A percentile compares a stretch with the other conserved stretches of the same genome.
Conservation (phyloP, 768 basidiomycete species). For the Auricularia cornea region DNA sequence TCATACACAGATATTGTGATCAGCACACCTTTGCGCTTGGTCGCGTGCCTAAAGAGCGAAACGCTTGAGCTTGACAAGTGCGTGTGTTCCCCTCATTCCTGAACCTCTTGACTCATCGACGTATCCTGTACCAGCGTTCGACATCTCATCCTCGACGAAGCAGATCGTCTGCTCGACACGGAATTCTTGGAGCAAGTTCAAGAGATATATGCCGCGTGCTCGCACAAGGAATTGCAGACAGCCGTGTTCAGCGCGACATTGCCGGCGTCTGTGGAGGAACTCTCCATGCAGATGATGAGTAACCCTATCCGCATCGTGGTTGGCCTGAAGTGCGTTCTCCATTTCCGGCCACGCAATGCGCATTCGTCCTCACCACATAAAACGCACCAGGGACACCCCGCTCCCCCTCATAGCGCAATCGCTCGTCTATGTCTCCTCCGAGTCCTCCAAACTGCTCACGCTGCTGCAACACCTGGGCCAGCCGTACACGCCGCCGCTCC, state of each 20-base stretch:
- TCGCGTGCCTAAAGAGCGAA: constrained; percentile 66
- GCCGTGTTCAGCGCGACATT: constrained; percentile 93
- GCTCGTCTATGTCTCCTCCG: constrained; percentile 86
- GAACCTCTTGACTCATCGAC: constrained; percentile 7
- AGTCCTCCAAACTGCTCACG: constrained; percentile 89
- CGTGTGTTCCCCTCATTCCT: constrained; percentile 16
- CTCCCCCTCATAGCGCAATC: constrained; percentile 84
- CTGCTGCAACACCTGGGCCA: constrained; percentile 70
- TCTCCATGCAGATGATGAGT: constrained; percentile 75
- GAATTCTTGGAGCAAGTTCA: constrained; percentile 86
- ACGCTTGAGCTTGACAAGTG: constrained; percentile 66
- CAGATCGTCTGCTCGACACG: constrained; percentile 79
- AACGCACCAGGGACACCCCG: constrained; percentile 86
- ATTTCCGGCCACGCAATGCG: background rate
- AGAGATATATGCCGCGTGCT: constrained; percentile 77
- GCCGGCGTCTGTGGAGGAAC: constrained; percentile 77
- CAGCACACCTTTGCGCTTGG: constrained; percentile 84
- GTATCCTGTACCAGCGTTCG: constrained; percentile 50
- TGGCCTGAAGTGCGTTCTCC: constrained; percentile 72
- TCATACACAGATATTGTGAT: constrained; percentile 68
- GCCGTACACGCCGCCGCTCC: constrained; percentile 82
- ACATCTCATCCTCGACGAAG: constrained; percentile 83
- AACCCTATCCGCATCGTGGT: constrained; percentile 93
- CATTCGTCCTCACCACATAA: background rate
- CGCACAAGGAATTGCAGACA: constrained; percentile 62